phyloP scores from a whole-genome alignment of 495 filamentous ascomycete genomes.

The Tuber magnatum region DNA sequence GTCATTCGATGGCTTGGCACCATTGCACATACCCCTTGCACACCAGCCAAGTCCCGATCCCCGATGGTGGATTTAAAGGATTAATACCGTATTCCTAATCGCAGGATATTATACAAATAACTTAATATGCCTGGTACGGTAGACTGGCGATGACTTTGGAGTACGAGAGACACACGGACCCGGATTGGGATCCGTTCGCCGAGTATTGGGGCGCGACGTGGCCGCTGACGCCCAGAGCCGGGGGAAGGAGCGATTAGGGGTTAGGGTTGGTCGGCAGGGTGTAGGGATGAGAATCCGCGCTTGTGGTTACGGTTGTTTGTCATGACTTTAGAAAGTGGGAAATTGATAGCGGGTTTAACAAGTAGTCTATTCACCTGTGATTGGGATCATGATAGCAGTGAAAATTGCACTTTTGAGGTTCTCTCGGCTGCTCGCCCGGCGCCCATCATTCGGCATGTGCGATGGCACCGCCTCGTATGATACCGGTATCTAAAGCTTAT shows the following conservation, averaged over 20 bases:
- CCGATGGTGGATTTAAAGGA: too few species aligned
- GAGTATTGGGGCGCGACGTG: constrained; percentile 32
- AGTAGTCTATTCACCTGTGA: not conserved
- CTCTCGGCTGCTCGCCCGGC: not conserved
- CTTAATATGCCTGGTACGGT: too few species aligned
- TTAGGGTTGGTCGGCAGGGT: not conserved
- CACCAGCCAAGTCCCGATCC: too few species aligned
- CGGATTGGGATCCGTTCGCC: constrained; percentile 43
- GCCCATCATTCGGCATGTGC: not conserved
- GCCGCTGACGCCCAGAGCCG: constrained; percentile 10
- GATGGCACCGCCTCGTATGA: too few species aligned
- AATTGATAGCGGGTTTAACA: not conserved
- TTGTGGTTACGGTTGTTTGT: not conserved
- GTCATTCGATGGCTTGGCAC: too few species aligned
- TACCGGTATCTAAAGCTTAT: too few species aligned
- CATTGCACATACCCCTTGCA: too few species aligned
- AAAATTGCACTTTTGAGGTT: not conserved
- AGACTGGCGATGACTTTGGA: constrained; percentile 41
- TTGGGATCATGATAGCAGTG: not conserved
- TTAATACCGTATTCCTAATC: too few species aligned
- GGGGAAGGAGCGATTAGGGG: not conserved
- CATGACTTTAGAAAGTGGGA: not conserved
- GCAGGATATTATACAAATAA: too few species aligned
- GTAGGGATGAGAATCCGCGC: not conserved
- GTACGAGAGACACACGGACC: constrained; percentile 41